These are phyloP conservation scores for Microbotryomycetes sp. DNA, from an alignment of 1,284 basidiomycete species.

Conservation along the genomic window DNA sequence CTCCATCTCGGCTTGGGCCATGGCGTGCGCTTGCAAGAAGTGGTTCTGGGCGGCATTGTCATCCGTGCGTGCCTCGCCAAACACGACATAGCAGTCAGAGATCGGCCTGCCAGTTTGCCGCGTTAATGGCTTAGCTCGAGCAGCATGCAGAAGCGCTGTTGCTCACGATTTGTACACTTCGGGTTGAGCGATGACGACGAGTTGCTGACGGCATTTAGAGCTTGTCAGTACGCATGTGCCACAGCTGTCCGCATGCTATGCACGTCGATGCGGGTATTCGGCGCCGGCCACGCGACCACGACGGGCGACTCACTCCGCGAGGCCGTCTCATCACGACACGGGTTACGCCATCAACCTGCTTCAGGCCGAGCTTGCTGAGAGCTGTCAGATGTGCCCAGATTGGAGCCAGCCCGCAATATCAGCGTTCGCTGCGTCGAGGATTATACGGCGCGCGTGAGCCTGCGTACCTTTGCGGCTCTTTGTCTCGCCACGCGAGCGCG, in stretches of 20 bases:
- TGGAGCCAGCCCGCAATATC: neutral
- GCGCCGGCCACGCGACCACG: neutral
- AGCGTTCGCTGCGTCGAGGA: too few species aligned
- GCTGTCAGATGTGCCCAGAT: slow-evolving; percentile 43
- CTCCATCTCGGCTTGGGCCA: slow-evolving; percentile 29
- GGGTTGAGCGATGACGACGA: slow-evolving; percentile 86
- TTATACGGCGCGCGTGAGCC: neutral
- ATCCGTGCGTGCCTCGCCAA: slow-evolving; percentile 83
- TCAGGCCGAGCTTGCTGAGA: slow-evolving; percentile 63
- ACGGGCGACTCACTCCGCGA: slow-evolving; percentile 60
- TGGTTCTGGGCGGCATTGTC: slow-evolving; percentile 8
- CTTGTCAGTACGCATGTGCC: too few species aligned
- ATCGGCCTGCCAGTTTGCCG: slow-evolving; percentile 48
- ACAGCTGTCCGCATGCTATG: too few species aligned
- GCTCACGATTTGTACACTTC: slow-evolving; percentile 87
- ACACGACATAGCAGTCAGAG: slow-evolving; percentile 97
- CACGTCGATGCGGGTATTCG: neutral
- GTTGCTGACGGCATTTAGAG: slow-evolving; percentile 55
- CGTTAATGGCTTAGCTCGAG: neutral
- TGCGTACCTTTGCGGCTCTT: slow-evolving; percentile 22
- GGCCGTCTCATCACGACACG: slow-evolving; percentile 89
- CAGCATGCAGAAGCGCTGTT: neutral
- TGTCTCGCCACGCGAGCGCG: slow-evolving; percentile 12
- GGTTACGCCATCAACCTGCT: slow-evolving; percentile 85
- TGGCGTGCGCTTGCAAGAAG: slow-evolving; percentile 32